Conservation (phyloP, 495 filamentous ascomycete genomes). For the Penicillium herquei region DNA sequence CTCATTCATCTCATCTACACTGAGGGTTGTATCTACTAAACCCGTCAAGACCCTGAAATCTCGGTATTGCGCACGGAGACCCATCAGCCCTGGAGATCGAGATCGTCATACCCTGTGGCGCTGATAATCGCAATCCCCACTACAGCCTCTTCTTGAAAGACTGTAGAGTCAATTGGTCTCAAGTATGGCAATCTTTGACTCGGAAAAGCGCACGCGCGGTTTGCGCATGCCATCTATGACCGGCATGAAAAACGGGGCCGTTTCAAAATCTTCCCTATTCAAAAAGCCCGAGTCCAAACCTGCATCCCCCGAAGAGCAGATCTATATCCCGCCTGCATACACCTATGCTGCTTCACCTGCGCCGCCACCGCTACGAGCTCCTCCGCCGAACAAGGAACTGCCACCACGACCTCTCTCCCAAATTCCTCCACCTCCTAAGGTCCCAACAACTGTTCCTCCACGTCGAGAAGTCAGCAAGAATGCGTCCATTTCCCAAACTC, state of each 20-base stretch:
- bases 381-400: slow-evolving; percentile 34
- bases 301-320: background rate
- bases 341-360: slow-evolving; percentile 6
- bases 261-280: slow-evolving; percentile 20
- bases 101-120: background rate
- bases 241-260: slow-evolving; percentile 27
- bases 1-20: too few species aligned
- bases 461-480: slow-evolving; percentile 11
- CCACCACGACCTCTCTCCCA: slow-evolving; percentile 27
- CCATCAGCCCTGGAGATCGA: slow-evolving; percentile 6
- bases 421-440: slow-evolving; percentile 10
- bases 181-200: slow-evolving; percentile 40
- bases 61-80: slow-evolving; percentile 6
- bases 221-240: slow-evolving; percentile 40
- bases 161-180: too few species aligned
- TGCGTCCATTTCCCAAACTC: background rate
- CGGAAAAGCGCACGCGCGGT: slow-evolving; percentile 40
- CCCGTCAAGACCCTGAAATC: background rate
- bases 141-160: too few species aligned
- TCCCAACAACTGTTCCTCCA: slow-evolving; percentile 10
- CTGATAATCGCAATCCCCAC: background rate
- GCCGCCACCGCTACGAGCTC: slow-evolving; percentile 15
- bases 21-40: too few species aligned
- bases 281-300: slow-evolving; percentile 15
- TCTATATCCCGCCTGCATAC: too few species aligned